A percentile compares a stretch with the other conserved stretches of the same genome.
Evolutionary conservation across 2,329 filamentous ascomycete genomes (phyloP).

Genomic region (Whalleya microplaca): DNA sequence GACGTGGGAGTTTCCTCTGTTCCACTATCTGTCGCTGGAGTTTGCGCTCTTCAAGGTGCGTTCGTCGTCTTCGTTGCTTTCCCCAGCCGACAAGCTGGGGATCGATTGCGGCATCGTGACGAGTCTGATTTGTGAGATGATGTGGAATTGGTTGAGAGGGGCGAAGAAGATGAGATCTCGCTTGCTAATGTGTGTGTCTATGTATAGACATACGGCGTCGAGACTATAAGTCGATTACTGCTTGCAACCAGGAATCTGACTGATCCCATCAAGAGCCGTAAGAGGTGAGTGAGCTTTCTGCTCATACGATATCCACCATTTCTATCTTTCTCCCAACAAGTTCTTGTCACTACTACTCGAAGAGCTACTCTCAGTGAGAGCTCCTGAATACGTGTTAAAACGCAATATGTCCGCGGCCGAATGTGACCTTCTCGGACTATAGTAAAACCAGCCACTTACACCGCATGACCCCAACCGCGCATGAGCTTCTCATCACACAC

Average conservation of each 20-base stretch:
- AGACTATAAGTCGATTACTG: slow-evolving; percentile 36
- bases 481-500: no score
- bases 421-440: no score
- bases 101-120: not conserved
- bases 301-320: not conserved
- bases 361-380: no score
- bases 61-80: not conserved
- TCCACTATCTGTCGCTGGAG: slow-evolving; percentile 31
- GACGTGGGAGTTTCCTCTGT: slow-evolving; percentile 34
- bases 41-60: slow-evolving; percentile 40
- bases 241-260: slow-evolving; percentile 38
- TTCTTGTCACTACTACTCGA: no score
- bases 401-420: no score
- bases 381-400: no score
- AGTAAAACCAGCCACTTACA: no score
- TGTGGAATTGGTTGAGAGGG: not conserved
- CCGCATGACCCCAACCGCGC: no score
- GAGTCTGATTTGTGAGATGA: no score
- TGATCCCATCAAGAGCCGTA: slow-evolving; percentile 36
- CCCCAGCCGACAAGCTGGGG: not conserved
- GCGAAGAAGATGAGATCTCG: not conserved
- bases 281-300: slow-evolving; percentile 29
- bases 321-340: no score
- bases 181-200: not conserved
- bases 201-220: slow-evolving; percentile 37